Evolutionary conservation across 2,329 filamentous ascomycete genomes (phyloP).

Genomic region (Aspergillus versicolor): DNA sequence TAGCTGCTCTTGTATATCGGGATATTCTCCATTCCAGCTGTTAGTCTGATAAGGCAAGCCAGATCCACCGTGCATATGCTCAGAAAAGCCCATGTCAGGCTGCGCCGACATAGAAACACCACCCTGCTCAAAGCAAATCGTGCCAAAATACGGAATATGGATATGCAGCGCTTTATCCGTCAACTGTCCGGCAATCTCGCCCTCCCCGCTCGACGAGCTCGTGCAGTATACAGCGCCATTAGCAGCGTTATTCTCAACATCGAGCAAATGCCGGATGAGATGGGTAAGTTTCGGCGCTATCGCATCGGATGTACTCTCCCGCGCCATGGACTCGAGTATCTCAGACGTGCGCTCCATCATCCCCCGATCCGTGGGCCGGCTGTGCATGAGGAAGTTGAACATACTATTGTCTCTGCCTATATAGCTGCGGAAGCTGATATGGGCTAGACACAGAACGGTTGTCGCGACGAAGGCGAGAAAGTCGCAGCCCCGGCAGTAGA

Average conservation of each 20-base stretch:
- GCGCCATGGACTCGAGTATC: constrained; percentile 25
- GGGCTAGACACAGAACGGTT: constrained; percentile 46
- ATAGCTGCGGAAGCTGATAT: constrained; percentile 42
- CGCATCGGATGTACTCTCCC: background rate
- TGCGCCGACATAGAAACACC: background rate
- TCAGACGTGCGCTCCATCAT: constrained; percentile 41
- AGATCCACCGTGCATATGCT: too few relatives aligned
- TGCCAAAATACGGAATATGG: constrained; percentile 10
- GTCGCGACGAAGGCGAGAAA: constrained; percentile 49
- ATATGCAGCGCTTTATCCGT: background rate
- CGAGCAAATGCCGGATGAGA: constrained; percentile 38
- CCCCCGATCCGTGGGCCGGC: constrained; percentile 37
- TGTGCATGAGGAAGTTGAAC: background rate
- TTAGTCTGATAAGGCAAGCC: too few relatives aligned
- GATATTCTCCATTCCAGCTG: background rate
- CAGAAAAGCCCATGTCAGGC: too few relatives aligned
- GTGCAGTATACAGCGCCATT: constrained; percentile 20
- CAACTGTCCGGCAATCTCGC: background rate
- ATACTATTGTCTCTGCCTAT: background rate
- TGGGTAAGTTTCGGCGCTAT: constrained; percentile 1
- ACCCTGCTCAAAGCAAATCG: constrained; percentile 5
- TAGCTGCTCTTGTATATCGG: background rate
- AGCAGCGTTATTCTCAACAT: constrained; percentile 39
- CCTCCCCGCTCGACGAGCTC: background rate
- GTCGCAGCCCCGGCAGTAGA: constrained; percentile 52